A percentile compares a stretch with the other conserved stretches of the same genome.
phyloP scores from a whole-genome alignment of 1,139 yeast genomes.

The Kluyveromyces sp. region DNA sequence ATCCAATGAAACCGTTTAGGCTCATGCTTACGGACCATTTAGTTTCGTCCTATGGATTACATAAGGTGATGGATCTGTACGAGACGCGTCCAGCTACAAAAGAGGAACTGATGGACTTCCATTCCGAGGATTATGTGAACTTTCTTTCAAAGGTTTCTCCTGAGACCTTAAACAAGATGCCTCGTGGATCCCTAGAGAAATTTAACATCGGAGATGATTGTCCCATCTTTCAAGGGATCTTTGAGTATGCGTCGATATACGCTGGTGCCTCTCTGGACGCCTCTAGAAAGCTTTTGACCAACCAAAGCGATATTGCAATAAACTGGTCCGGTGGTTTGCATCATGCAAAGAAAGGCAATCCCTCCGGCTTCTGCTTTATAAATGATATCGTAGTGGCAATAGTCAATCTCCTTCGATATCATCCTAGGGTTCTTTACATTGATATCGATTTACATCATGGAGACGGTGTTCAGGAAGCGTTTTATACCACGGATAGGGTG shows the following conservation, averaged over 20 bases:
- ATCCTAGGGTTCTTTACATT: slow-evolving; percentile 85
- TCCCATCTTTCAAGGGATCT: slow-evolving; percentile 93
- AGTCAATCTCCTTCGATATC: slow-evolving; percentile 71
- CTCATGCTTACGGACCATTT: slow-evolving; percentile 90
- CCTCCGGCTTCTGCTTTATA: slow-evolving; percentile 91
- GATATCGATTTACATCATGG: slow-evolving; percentile 97
- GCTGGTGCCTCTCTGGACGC: slow-evolving; percentile 95
- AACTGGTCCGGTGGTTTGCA: slow-evolving; percentile 98
- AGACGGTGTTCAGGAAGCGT: slow-evolving; percentile 97
- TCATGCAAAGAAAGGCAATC: slow-evolving; percentile 92
- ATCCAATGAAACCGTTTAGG: slow-evolving; percentile 98
- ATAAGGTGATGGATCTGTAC: slow-evolving; percentile 85
- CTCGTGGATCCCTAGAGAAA: slow-evolving; percentile 51
- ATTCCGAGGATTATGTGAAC: slow-evolving; percentile 79
- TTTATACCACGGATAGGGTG: slow-evolving; percentile 89
- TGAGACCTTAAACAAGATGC: slow-evolving; percentile 56
- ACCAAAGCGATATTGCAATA: slow-evolving; percentile 90
- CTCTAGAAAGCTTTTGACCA: slow-evolving; percentile 70
- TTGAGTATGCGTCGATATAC: slow-evolving; percentile 76
- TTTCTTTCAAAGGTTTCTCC: slow-evolving; percentile 80
- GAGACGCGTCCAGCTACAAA: slow-evolving; percentile 75
- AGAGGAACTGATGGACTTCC: slow-evolving; percentile 73
- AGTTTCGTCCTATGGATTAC: slow-evolving; percentile 75
- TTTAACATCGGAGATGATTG: slow-evolving; percentile 97
- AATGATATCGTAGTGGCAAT: slow-evolving; percentile 91